These are phyloP conservation scores for Arthrobotrys iridis DNA, from an alignment of 2,329 filamentous ascomycete species.

Conservation along the genomic window DNA sequence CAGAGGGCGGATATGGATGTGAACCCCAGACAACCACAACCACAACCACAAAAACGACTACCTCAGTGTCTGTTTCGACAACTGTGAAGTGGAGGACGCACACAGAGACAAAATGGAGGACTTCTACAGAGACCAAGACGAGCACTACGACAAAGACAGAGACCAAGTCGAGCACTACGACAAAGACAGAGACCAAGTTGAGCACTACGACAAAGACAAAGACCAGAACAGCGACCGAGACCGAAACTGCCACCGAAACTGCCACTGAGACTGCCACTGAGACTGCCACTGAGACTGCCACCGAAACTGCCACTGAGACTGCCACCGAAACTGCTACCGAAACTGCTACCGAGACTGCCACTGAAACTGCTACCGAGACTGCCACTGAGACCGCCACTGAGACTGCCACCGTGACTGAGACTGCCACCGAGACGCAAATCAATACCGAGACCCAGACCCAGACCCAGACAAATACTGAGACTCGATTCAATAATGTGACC, in stretches of 20 bases:
- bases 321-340: conserved; percentile 5
- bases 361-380: conserved; percentile 16
- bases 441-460: background rate
- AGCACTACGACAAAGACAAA: background rate
- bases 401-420: conserved; percentile 1
- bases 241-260: conserved; percentile 2
- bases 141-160: conserved; percentile 18
- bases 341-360: conserved; percentile 11
- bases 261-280: conserved; percentile 16
- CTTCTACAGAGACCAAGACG: conserved; percentile 8
- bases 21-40: background rate
- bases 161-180: conserved; percentile 19
- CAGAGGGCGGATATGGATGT: background rate
- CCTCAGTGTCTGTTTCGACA: conserved; percentile 21
- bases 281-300: background rate
- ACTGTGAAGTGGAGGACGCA: conserved; percentile 11
- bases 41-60: background rate
- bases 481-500: background rate
- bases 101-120: background rate
- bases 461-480: conserved; percentile 6
- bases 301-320: conserved; percentile 7
- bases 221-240: conserved; percentile 14
- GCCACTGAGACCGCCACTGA: background rate
- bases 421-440: conserved; percentile 1
- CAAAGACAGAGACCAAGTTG: background rate